Conservation (phyloP, 2,329 filamentous ascomycete genomes). For the Sphaerostilbella broomeana region DNA sequence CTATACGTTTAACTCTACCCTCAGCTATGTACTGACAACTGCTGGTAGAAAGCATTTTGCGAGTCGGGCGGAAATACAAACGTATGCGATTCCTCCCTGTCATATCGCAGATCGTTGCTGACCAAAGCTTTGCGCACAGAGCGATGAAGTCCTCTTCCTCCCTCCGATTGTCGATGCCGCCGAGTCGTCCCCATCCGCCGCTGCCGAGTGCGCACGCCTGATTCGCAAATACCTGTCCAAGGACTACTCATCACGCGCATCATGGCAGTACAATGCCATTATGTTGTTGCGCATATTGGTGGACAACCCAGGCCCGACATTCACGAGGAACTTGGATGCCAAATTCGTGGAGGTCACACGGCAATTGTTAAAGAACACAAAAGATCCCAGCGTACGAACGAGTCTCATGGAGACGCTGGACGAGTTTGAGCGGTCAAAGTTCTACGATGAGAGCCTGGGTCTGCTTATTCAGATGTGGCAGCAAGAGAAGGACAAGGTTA, state of each 20-base stretch:
- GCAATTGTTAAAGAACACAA: constrained; percentile 62
- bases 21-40: constrained; percentile 16
- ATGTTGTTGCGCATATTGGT: constrained; percentile 90
- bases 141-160: constrained; percentile 86
- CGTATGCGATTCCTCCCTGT: constrained; percentile 30
- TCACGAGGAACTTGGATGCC: constrained; percentile 83
- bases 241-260: constrained; percentile 57
- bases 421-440: constrained; percentile 64
- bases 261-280: constrained; percentile 88
- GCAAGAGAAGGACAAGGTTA: constrained; percentile 69
- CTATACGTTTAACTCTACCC: neutral
- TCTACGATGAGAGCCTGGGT: constrained; percentile 65
- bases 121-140: constrained; percentile 37
- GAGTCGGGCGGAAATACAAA: constrained; percentile 59
- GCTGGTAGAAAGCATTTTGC: constrained; percentile 66
- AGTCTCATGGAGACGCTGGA: constrained; percentile 84
- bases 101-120: neutral
- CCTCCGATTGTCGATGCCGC: constrained; percentile 90
- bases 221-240: constrained; percentile 78
- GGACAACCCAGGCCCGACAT: constrained; percentile 85
- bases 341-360: constrained; percentile 75
- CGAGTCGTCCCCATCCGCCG: constrained; percentile 83
- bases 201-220: constrained; percentile 69
- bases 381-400: constrained; percentile 72
- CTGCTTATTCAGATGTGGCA: constrained; percentile 79